Conservation (phyloP, 371 early-diverging fungal species). For the Lichtheimia hyalospora region DNA sequence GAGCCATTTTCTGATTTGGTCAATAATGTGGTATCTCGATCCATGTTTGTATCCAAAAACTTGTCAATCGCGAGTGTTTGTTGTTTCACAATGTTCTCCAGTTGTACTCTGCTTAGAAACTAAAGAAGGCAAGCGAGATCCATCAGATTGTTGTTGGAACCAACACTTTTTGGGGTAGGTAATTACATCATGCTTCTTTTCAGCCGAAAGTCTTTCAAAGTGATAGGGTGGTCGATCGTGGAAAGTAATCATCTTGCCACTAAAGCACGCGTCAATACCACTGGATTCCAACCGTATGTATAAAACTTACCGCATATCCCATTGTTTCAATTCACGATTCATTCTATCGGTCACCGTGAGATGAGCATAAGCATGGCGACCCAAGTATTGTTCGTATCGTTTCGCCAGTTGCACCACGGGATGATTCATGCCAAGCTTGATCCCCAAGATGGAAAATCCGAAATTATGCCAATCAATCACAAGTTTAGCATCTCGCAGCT, state of each 20-base stretch:
- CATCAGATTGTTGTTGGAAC: neutral
- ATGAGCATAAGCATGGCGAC: slow-evolving; percentile 75
- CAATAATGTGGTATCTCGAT: slow-evolving; percentile 35
- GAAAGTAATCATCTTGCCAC: slow-evolving; percentile 67
- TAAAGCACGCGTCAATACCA: slow-evolving; percentile 8
- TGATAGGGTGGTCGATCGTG: slow-evolving; percentile 74
- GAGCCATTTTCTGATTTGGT: slow-evolving; percentile 34
- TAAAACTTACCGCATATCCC: slow-evolving; percentile 53
- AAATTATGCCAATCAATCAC: slow-evolving; percentile 98
- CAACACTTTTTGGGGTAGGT: neutral
- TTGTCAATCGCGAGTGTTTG: slow-evolving; percentile 26
- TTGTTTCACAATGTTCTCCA: slow-evolving; percentile 40
- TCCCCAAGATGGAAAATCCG: slow-evolving; percentile 84
- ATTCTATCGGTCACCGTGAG: slow-evolving; percentile 89
- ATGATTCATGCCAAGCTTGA: slow-evolving; percentile 64
- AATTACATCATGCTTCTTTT: slow-evolving; percentile 62
- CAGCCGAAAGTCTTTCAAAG: slow-evolving; percentile 57
- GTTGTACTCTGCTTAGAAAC: slow-evolving; percentile 36
- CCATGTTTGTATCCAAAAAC: slow-evolving; percentile 23
- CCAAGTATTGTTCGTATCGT: slow-evolving; percentile 78
- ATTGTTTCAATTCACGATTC: slow-evolving; percentile 66
- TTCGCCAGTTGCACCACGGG: slow-evolving; percentile 59
- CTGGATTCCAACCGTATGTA: too few species aligned
- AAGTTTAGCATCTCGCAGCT: slow-evolving; percentile 62
- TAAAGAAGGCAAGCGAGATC: slow-evolving; percentile 6